Conservation (phyloP, 2,329 filamentous ascomycete genomes). For the Fusarium bactridioides region DNA sequence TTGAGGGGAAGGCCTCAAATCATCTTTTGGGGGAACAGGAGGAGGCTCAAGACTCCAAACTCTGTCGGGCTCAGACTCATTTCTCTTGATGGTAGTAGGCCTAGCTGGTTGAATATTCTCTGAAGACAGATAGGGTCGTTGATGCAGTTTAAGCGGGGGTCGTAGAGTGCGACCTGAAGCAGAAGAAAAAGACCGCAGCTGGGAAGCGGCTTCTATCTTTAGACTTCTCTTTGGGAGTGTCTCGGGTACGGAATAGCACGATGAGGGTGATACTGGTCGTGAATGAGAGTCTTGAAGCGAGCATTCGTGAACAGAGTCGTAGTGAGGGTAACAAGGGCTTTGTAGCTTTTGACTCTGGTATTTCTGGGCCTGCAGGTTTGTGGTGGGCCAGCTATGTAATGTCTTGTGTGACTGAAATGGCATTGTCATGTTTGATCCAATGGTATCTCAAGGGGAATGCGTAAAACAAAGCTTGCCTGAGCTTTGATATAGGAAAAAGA, state of each 20-base stretch:
- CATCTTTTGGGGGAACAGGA: neutral
- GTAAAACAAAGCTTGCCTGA: neutral
- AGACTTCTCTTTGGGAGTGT: neutral
- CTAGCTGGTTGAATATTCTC: neutral
- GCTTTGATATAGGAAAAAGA: neutral
- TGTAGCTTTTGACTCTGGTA: neutral
- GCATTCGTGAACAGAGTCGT: neutral
- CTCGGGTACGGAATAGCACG: neutral
- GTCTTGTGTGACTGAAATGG: neutral
- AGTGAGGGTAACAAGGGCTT: neutral
- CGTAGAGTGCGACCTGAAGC: neutral
- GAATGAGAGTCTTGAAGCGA: neutral
- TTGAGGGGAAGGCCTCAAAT: rapidly evolving
- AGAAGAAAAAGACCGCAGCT: neutral
- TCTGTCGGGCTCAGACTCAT: neutral
- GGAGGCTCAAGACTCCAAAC: neutral
- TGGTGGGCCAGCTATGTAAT: neutral
- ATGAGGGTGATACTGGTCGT: neutral
- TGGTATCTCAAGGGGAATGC: neutral
- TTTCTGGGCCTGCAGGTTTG: neutral
- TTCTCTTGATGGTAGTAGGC: neutral
- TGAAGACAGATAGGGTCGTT: neutral
- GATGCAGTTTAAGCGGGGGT: neutral
- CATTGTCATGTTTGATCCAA: neutral
- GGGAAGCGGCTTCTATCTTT: neutral